Base-by-base conservation (phyloP, 805 yeast genomes). In the Candida dajiaensis region DNA sequence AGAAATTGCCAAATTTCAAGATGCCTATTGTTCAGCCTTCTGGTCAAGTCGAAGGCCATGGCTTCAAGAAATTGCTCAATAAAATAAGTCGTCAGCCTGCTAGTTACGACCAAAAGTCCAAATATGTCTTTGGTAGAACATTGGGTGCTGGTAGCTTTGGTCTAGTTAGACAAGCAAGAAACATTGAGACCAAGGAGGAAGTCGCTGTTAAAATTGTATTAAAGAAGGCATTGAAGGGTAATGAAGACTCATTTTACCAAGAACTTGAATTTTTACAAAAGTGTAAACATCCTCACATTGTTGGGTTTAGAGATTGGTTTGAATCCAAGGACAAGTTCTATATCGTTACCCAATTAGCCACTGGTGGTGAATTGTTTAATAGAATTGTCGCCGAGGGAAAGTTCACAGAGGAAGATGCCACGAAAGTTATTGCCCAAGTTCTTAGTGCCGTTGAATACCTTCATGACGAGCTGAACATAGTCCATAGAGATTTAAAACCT, bases 141-240 rank as follows among this genome's bases (percentile, higher is more conserved):
- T 68, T 90, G 12, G 98, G 98, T 10, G 97, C 97, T 0, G 98
- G 99, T 6, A 80, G 95, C 1, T 94, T 89, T 66, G 98, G 99
- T 36, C 83, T 92, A 2, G 98, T 92, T 4, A 75, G 96, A 55
- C 76, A 78, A 52, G 98, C 97, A 2, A 70, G 78, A 35, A 61
- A 66, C 44, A 57, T 68, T 29, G 62, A 66, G 10, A 76, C 78
- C 1, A 66, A 68, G 38, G 89, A 88, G 56, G 81, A 85, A 48
- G 96, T 89, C 15, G 98, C 98, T 0, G 78, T 92, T 52, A 92
- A 92, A 69, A 89, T 92, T 58, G 83, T 92, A 33, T 67, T 89
- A 58, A 89, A 89, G 66, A 87, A 89, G 60, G 87, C 92, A 15
- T 73, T 92, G 55, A 79, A 82, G 60, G 92, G 89, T 6, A 81